phyloP scores from a whole-genome alignment of 116 monocot species.

The Papilionanthe hybrid region DNA sequence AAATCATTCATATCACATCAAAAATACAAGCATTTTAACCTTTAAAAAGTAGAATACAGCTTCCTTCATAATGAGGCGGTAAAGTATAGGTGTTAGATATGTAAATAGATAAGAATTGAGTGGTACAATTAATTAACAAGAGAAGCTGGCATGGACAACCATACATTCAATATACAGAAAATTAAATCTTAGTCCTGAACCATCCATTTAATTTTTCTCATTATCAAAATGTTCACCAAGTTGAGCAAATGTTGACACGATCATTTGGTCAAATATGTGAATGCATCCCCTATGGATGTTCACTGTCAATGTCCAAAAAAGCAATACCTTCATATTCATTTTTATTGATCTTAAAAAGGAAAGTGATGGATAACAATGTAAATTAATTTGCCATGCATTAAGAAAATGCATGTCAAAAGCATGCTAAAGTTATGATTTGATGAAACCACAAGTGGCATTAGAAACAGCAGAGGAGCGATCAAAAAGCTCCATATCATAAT shows the following conservation, averaged over 20 bases:
- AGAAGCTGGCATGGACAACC: background rate
- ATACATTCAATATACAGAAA: background rate
- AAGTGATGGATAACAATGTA: background rate
- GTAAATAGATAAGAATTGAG: too few relatives aligned
- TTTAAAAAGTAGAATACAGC: too few relatives aligned
- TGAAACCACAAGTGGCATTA: background rate
- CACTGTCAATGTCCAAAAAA: background rate
- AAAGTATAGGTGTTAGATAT: too few relatives aligned
- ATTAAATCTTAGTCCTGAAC: background rate
- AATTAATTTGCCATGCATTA: background rate
- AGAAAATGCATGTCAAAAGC: background rate
- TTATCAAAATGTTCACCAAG: slow-evolving; percentile 1
- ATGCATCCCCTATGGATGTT: background rate
- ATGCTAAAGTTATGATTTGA: background rate
- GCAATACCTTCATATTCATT: background rate
- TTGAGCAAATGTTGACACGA: background rate
- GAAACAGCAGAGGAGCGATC: background rate
- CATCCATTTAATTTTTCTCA: background rate
- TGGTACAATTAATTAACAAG: background rate
- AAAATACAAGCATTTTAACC: too few relatives aligned
- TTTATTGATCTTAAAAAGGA: background rate
- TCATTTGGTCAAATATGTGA: background rate
- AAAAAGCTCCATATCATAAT: background rate
- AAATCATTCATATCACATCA: too few relatives aligned
- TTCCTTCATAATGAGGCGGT: too few relatives aligned